Percentiles rank a stretch among this genome's conserved stretches.
Evolutionary conservation across 2,329 filamentous ascomycete genomes (phyloP).

Genomic region (Colletotrichum cuscutae): DNA sequence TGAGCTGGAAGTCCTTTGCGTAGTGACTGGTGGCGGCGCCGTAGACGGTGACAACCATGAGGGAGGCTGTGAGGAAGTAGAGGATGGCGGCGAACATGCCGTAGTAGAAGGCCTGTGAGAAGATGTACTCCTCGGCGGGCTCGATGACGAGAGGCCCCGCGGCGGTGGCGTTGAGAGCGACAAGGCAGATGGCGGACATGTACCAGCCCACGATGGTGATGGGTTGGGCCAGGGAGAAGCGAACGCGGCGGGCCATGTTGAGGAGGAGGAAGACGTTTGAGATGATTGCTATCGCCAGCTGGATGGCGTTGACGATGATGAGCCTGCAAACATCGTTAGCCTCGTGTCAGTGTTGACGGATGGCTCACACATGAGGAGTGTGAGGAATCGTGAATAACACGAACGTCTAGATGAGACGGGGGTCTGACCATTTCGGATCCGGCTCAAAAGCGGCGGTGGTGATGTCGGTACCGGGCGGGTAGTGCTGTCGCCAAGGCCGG

Average conservation of each 20-base stretch:
- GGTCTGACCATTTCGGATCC: constrained; percentile 76
- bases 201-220: constrained; percentile 86
- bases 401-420: background rate
- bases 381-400: background rate
- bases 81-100: constrained; percentile 82
- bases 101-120: constrained; percentile 89
- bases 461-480: constrained; percentile 57
- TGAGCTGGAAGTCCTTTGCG: constrained; percentile 80
- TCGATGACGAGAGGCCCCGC: constrained; percentile 62
- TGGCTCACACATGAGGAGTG: background rate
- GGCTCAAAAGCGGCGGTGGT: constrained; percentile 62
- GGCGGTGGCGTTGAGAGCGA: constrained; percentile 74
- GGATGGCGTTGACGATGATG: constrained; percentile 79
- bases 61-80: constrained; percentile 81
- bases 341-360: background rate
- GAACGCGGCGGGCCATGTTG: constrained; percentile 84
- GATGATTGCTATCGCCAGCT: constrained; percentile 78
- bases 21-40: constrained; percentile 79
- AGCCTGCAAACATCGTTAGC: constrained; percentile 58
- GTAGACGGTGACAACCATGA: constrained; percentile 82
- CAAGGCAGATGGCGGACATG: constrained; percentile 71
- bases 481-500: constrained; percentile 76
- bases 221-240: constrained; percentile 85
- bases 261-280: constrained; percentile 86
- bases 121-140: constrained; percentile 63